Percentiles rank a stretch among this genome's conserved stretches.
Evolutionary conservation across 176 grass and related monocot species (phyloP).

Genomic region (Triticum monococcum): DNA sequence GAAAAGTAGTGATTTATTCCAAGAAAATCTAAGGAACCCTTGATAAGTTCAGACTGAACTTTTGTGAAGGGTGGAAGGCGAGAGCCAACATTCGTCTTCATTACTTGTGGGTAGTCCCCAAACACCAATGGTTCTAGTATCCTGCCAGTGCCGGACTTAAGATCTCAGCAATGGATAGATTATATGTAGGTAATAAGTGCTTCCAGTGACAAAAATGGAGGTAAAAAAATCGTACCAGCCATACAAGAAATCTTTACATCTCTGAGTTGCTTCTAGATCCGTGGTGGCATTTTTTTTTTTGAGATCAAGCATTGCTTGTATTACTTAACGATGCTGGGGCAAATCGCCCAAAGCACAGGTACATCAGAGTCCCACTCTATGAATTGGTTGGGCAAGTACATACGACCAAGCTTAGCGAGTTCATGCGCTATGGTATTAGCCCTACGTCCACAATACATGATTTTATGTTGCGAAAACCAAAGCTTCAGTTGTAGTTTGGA

Average conservation of each 20-base stretch:
- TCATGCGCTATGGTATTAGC: too few relatives aligned
- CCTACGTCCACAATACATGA: too few relatives aligned
- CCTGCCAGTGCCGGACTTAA: conserved; percentile 6
- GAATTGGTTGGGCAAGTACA: too few relatives aligned
- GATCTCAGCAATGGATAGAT: background rate
- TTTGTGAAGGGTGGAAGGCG: conserved; percentile 41
- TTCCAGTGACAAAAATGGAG: too few relatives aligned
- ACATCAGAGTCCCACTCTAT: too few relatives aligned
- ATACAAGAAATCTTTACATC: conserved; percentile 20
- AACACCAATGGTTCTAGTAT: conserved; percentile 44
- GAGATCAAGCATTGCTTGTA: too few relatives aligned
- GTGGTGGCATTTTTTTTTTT: background rate
- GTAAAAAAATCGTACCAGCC: background rate
- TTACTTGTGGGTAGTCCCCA: conserved; percentile 51
- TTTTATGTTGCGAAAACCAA: too few relatives aligned
- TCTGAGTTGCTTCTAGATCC: conserved; percentile 42
- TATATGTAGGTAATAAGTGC: too few relatives aligned
- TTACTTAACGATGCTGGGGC: too few relatives aligned
- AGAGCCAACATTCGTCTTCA: conserved; percentile 38
- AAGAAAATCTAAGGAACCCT: conserved; percentile 44
- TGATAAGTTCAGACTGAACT: conserved; percentile 40
- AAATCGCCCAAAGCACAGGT: too few relatives aligned
- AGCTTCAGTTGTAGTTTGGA: too few relatives aligned
- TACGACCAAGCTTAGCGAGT: too few relatives aligned
- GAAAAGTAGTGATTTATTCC: conserved; percentile 62